Evolutionary conservation across 2,329 filamentous ascomycete species (phyloP).

Genomic region (Rhytidhysteron rufulum): DNA sequence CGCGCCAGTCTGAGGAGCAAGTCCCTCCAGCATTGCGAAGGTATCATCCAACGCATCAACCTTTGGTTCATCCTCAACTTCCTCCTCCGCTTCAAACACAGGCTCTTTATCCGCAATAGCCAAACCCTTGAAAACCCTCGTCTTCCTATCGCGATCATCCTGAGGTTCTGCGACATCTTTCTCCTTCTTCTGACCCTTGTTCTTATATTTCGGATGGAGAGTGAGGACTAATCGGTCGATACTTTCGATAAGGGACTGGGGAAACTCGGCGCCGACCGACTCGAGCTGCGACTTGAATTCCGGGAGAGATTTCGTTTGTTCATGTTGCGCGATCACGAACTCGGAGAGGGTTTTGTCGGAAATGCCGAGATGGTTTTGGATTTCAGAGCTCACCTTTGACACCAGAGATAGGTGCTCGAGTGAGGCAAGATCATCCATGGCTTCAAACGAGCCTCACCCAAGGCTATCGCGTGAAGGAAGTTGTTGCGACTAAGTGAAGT

Average conservation of each 20-base stretch:
- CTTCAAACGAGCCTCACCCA: too few relatives aligned
- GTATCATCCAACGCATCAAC: conserved; percentile 84
- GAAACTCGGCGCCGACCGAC: conserved; percentile 76
- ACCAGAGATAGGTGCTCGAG: conserved; percentile 93
- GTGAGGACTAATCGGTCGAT: conserved; percentile 83
- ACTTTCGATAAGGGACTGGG: conserved; percentile 81
- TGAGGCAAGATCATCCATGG: conserved; percentile 86
- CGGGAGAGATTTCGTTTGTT: conserved; percentile 64
- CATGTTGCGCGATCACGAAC: conserved; percentile 88
- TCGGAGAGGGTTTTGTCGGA: conserved; percentile 94
- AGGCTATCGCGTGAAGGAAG: too few relatives aligned
- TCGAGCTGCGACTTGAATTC: conserved; percentile 76
- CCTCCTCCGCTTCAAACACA: conserved; percentile 49
- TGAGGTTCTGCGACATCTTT: conserved; percentile 33
- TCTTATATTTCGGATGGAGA: conserved; percentile 87
- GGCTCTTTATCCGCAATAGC: conserved; percentile 75
- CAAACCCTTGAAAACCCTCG: conserved; percentile 85
- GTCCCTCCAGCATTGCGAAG: conserved; percentile 80
- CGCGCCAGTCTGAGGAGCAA: conserved; percentile 65
- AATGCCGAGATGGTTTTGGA: conserved; percentile 90
- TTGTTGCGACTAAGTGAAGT: too few relatives aligned
- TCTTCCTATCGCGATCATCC: conserved; percentile 63
- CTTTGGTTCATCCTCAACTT: conserved; percentile 36
- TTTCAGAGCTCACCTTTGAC: conserved; percentile 87
- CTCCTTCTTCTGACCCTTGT: conserved; percentile 39